Evolutionary conservation across 2,329 filamentous ascomycete genomes (phyloP).

Genomic region (Volutella citrinella): DNA sequence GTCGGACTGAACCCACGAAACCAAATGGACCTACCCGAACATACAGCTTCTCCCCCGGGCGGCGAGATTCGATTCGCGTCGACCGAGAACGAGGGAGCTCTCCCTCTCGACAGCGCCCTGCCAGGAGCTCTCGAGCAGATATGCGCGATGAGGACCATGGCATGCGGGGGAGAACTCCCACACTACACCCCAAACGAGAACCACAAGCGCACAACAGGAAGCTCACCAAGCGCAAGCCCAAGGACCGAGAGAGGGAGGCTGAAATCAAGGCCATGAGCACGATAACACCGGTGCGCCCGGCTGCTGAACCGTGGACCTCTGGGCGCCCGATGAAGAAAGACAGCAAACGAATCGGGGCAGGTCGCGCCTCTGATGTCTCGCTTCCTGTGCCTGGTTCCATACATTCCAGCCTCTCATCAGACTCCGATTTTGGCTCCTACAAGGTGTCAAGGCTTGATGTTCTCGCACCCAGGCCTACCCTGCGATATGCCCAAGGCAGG

Average conservation of each 20-base stretch:
- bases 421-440: constrained; percentile 70
- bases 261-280: constrained; percentile 85
- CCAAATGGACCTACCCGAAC: constrained; percentile 46
- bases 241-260: constrained; percentile 76
- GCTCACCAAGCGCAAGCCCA: constrained; percentile 73
- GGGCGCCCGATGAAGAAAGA: constrained; percentile 60
- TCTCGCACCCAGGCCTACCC: constrained; percentile 80
- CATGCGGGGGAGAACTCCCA: constrained; percentile 38
- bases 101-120: constrained; percentile 20
- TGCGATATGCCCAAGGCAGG: constrained; percentile 69
- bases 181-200: constrained; percentile 62
- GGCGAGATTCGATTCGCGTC: constrained; percentile 51
- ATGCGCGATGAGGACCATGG: constrained; percentile 11
- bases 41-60: constrained; percentile 62
- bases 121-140: constrained; percentile 11
- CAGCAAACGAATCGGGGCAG: constrained; percentile 60
- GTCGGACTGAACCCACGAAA: constrained; percentile 46
- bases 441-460: constrained; percentile 76
- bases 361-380: constrained; percentile 69
- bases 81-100: constrained; percentile 20
- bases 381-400: constrained; percentile 72
- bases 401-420: constrained; percentile 71
- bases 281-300: constrained; percentile 62
- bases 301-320: constrained; percentile 56
- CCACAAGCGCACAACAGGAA: constrained; percentile 61